Percentiles rank a stretch among this genome's conserved stretches.
Evolutionary conservation across 2,329 filamentous ascomycete species (phyloP).

Genomic region (Aspergillus ibericus): DNA sequence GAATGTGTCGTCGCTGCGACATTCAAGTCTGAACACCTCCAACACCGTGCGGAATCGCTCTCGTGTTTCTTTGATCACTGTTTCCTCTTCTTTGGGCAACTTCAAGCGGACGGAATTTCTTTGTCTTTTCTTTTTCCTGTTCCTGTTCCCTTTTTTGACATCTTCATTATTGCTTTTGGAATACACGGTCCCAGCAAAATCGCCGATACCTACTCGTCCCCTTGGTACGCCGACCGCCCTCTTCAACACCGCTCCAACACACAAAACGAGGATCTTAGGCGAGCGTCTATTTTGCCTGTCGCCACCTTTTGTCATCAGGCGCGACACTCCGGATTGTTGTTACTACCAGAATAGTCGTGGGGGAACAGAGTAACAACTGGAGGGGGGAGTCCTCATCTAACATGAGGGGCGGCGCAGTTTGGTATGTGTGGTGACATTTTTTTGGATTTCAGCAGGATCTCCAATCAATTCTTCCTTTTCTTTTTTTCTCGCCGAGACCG

Average conservation of each 20-base stretch:
- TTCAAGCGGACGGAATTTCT: background rate
- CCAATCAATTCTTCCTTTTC: background rate
- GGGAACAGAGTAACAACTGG: slow-evolving; percentile 6
- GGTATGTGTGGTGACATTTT: slow-evolving; percentile 20
- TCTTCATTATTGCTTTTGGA: background rate
- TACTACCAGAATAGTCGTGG: background rate
- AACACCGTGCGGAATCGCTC: slow-evolving; percentile 21
- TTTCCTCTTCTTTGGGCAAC: slow-evolving; percentile 9
- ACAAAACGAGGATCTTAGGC: slow-evolving; percentile 2
- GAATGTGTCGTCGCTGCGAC: slow-evolving; percentile 25
- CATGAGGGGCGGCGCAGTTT: slow-evolving; percentile 23
- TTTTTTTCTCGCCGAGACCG: background rate
- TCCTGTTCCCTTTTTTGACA: slow-evolving; percentile 1
- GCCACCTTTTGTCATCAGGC: background rate
- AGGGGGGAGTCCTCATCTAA: slow-evolving; percentile 13
- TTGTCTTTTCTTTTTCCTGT: slow-evolving; percentile 5
- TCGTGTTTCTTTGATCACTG: slow-evolving; percentile 8
- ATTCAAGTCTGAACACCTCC: slow-evolving; percentile 21
- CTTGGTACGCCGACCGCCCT: slow-evolving; percentile 17
- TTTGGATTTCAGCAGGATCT: background rate
- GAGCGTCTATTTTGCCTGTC: slow-evolving; percentile 3
- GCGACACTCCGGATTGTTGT: background rate
- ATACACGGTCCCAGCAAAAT: background rate
- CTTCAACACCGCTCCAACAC: slow-evolving; percentile 6
- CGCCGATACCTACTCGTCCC: slow-evolving; percentile 2